A percentile compares a stretch with the other conserved stretches of the same genome.
Evolutionary conservation across 2,329 filamentous ascomycete genomes (phyloP).

Genomic region (Trichoderma brevicompactum): DNA sequence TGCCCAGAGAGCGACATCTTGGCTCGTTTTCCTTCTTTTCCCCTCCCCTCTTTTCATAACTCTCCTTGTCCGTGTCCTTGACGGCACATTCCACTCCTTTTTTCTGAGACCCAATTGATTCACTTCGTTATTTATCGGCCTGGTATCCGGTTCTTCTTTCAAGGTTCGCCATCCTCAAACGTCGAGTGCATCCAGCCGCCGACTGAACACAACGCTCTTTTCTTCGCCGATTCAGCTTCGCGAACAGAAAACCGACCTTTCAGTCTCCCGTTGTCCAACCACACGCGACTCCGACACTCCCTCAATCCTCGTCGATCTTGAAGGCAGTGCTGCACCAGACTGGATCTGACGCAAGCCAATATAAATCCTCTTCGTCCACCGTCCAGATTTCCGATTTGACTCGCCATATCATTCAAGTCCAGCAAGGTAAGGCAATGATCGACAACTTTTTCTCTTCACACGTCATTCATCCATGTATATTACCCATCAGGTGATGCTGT

Average conservation of each 20-base stretch:
- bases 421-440: slow-evolving; percentile 22
- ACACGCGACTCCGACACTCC: background rate
- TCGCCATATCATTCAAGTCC: slow-evolving; percentile 20
- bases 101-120: slow-evolving; percentile 18
- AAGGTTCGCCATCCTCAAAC: slow-evolving; percentile 16
- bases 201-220: slow-evolving; percentile 23
- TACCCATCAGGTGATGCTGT: background rate
- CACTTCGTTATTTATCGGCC: slow-evolving; percentile 24
- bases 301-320: background rate
- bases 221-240: slow-evolving; percentile 3
- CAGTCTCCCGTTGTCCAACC: slow-evolving; percentile 36
- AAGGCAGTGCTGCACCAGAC: slow-evolving; percentile 32
- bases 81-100: slow-evolving; percentile 43
- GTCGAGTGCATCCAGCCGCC: slow-evolving; percentile 28
- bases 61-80: slow-evolving; percentile 37
- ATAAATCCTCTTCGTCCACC: slow-evolving; percentile 19
- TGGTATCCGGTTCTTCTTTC: slow-evolving; percentile 23
- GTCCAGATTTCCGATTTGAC: background rate
- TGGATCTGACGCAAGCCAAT: slow-evolving; percentile 34
- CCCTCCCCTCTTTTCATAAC: slow-evolving; percentile 18
- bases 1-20: slow-evolving; percentile 17
- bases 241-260: slow-evolving; percentile 11
- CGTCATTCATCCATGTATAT: background rate
- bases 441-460: slow-evolving; percentile 1
- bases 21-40: slow-evolving; percentile 16